These are phyloP conservation scores for Kodamaea kaohsiungensis DNA, from an alignment of 805 yeast genomes.

Conservation along the genomic window DNA sequence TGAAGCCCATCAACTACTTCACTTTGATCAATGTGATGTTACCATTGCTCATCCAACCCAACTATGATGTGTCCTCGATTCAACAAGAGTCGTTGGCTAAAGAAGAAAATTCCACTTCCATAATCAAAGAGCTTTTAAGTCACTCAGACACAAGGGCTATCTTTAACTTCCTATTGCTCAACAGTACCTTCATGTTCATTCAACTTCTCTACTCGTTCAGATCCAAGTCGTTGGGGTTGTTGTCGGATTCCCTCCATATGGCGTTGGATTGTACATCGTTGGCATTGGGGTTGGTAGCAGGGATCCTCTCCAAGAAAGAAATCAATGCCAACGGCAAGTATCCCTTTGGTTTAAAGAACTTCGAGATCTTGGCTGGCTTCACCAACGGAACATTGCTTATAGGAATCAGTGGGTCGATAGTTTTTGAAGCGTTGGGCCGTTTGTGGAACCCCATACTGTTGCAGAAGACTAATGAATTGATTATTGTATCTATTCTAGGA, in stretches of 20 bases:
- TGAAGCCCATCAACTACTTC: conserved; percentile 9
- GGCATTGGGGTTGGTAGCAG: conserved; percentile 86
- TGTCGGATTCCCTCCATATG: conserved; percentile 96
- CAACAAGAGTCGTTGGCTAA: background rate
- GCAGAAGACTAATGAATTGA: conserved; percentile 77
- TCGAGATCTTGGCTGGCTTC: conserved; percentile 93
- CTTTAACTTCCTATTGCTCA: conserved; percentile 80
- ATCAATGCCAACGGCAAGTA: conserved; percentile 59
- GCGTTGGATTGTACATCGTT: conserved; percentile 90
- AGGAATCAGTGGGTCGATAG: conserved; percentile 87
- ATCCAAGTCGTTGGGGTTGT: conserved; percentile 85
- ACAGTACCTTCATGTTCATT: conserved; percentile 90
- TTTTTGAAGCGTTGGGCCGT: conserved; percentile 84
- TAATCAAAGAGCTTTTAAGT: conserved; percentile 32
- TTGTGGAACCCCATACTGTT: conserved; percentile 74
- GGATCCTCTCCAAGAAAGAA: conserved; percentile 45
- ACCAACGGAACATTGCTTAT: conserved; percentile 87
- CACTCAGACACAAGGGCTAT: conserved; percentile 79
- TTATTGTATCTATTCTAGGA: conserved; percentile 84
- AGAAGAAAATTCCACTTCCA: conserved; percentile 9
- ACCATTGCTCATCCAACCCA: conserved; percentile 25
- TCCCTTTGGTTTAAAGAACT: conserved; percentile 83
- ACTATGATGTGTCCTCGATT: conserved; percentile 6
- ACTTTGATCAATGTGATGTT: conserved; percentile 15
- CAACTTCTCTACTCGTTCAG: conserved; percentile 90